These are phyloP conservation scores for Triangularia verruculosa DNA, from an alignment of 2,329 filamentous ascomycete species.

Conservation along the genomic window DNA sequence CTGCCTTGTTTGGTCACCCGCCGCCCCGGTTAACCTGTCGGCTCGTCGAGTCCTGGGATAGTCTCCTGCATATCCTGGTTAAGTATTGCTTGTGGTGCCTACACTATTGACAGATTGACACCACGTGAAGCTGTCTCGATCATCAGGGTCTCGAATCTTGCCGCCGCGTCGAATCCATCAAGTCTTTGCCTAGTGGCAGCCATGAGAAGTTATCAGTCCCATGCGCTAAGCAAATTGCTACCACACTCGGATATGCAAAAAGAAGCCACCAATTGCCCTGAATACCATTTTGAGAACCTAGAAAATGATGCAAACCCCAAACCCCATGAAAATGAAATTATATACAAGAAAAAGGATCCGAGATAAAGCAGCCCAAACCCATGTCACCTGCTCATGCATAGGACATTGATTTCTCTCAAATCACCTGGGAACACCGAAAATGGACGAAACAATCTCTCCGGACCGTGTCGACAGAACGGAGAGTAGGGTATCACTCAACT, in stretches of 20 bases:
- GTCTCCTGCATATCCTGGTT: not conserved
- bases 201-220: no score
- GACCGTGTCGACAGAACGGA: slow-evolving; percentile 74
- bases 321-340: not conserved
- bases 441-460: slow-evolving; percentile 72
- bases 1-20: slow-evolving; percentile 3
- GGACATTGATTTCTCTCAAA: not conserved
- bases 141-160: not conserved
- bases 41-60: not conserved
- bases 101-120: not conserved
- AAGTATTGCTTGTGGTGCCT: not conserved
- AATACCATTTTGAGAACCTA: slow-evolving; percentile 1
- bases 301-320: not conserved
- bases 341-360: not conserved
- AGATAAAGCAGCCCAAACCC: not conserved
- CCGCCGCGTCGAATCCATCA: no score
- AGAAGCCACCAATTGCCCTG: not conserved
- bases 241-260: not conserved
- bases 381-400: slow-evolving; percentile 6
- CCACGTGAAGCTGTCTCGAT: not conserved
- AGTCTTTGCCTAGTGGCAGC: no score
- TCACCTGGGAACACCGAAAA: slow-evolving; percentile 52
- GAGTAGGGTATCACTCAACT: slow-evolving; percentile 78
- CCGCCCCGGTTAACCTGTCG: no score
- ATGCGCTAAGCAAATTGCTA: not conserved